Conservation (phyloP, 768 basidiomycete genomes). For the Boletus rubroflammeus region DNA sequence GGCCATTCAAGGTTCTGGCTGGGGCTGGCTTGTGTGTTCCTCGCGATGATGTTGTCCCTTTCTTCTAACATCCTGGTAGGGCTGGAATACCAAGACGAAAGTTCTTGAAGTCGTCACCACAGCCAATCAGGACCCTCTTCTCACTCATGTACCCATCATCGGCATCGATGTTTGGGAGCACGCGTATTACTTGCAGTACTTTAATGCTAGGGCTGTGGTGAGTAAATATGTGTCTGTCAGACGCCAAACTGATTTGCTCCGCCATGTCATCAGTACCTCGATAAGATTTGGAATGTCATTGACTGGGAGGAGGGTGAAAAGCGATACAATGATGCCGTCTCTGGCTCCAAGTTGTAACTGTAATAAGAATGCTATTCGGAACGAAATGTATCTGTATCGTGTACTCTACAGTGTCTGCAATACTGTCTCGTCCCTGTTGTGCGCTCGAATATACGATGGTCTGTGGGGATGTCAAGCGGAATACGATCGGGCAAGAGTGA, state of each 20-base stretch:
- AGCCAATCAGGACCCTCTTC: constrained; percentile 91
- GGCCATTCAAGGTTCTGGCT: constrained; percentile 89
- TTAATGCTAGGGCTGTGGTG: constrained; percentile 91
- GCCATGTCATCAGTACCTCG: constrained; percentile 51
- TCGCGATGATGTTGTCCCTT: not conserved
- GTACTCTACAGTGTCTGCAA: not conserved
- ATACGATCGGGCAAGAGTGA: not conserved
- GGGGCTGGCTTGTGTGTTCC: constrained; percentile 89
- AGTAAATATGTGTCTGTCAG: constrained; percentile 30
- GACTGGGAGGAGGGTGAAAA: constrained; percentile 74
- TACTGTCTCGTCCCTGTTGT: no score
- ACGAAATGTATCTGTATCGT: constrained; percentile 7
- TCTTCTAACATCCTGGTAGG: constrained; percentile 39
- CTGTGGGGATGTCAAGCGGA: not conserved
- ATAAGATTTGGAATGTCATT: constrained; percentile 71
- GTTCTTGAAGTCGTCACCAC: constrained; percentile 87
- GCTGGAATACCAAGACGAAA: constrained; percentile 64
- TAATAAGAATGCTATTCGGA: not conserved
- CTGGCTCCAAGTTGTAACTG: constrained; percentile 35
- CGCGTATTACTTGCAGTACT: constrained; percentile 95
- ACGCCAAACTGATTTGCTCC: not conserved
- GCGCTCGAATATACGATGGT: not conserved
- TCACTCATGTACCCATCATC: constrained; percentile 75
- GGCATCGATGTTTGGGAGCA: constrained; percentile 97
- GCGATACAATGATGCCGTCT: constrained; percentile 48